These are phyloP conservation scores for Pistacia atlantica DNA, from an alignment of 345 rosid species.

Conservation along the genomic window DNA sequence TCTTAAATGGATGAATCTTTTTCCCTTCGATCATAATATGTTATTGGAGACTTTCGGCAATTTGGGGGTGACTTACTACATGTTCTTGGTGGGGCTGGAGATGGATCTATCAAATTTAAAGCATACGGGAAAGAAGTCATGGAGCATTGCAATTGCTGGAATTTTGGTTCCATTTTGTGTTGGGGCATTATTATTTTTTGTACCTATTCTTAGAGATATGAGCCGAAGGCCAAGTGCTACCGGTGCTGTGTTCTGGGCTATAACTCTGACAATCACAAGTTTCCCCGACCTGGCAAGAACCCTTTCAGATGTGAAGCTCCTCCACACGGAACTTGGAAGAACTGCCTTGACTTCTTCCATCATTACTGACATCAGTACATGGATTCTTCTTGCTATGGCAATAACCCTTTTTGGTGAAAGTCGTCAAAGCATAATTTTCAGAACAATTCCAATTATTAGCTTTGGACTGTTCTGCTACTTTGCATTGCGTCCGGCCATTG, in stretches of 20 bases:
- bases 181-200: slow-evolving; percentile 16
- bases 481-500: slow-evolving; percentile 22
- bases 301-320: slow-evolving; percentile 38
- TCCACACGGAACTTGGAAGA: slow-evolving; percentile 31
- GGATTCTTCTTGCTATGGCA: slow-evolving; percentile 25
- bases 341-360: slow-evolving; percentile 28
- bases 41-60: slow-evolving; percentile 25
- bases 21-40: not conserved
- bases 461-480: slow-evolving; percentile 23
- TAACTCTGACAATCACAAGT: slow-evolving; percentile 31
- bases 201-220: not conserved
- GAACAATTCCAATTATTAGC: not conserved
- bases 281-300: slow-evolving; percentile 35
- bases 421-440: not conserved
- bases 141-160: slow-evolving; percentile 14
- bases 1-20: too few species aligned
- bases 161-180: slow-evolving; percentile 13
- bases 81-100: slow-evolving; percentile 43
- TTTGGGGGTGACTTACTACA: slow-evolving; percentile 27
- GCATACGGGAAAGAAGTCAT: slow-evolving; percentile 16
- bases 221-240: not conserved
- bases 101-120: slow-evolving; percentile 27
- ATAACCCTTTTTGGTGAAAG: slow-evolving; percentile 1
- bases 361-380: slow-evolving; percentile 22
- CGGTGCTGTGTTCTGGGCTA: slow-evolving; percentile 21